Base-by-base conservation (phyloP, 805 yeast genomes). In the Suhomyces sp. region DNA sequence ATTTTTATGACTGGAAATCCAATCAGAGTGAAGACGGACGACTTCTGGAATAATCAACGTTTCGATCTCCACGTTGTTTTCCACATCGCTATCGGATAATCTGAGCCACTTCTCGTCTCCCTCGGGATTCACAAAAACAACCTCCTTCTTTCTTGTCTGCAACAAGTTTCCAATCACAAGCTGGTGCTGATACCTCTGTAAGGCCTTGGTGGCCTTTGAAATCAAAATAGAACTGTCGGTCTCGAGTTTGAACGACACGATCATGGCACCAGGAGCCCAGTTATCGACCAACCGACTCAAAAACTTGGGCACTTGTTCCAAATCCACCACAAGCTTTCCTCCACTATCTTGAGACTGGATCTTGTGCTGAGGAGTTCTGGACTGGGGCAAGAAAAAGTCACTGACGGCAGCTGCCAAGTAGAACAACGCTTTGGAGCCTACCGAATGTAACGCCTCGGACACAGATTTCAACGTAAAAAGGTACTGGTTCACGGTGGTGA, bases 321-420 rank as follows among this genome's bases (percentile, higher is more conserved):
- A 73, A 60, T 91, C 88, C 9, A 94, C 89, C 7, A 87, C 82
- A 45, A 94, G 74, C 63, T 88, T 90, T 3, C 96, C 96, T 9
- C 82, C 82, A 19, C 48, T 41, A 15, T 82, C 84, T 54, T 84
- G 85, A 4, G 96, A 86, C 70, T 94, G 99, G 56, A 94, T 94
- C 71, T 94, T 94, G 72, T 94, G 99, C 62, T 90, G 91, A 2
- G 97, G 96, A 61, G 91, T 76, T 58, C 89, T 79, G 1, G 92
- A 85, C 44, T 81, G 82, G 1, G 99, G 99, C 42, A 94, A 78
- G 72, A 92, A 94, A 70, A 94, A 94, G 67, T 94, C 99, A 6
- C 97, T 89, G 0, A 94, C 99, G 0, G 99, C 99, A 7, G 99
- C 98, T 0, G 99, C 99, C 50, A 94, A 76, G 66, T 87, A 94